phyloP scores from a whole-genome alignment of 2,329 filamentous ascomycete species.

The Trichophyton rubrum region DNA sequence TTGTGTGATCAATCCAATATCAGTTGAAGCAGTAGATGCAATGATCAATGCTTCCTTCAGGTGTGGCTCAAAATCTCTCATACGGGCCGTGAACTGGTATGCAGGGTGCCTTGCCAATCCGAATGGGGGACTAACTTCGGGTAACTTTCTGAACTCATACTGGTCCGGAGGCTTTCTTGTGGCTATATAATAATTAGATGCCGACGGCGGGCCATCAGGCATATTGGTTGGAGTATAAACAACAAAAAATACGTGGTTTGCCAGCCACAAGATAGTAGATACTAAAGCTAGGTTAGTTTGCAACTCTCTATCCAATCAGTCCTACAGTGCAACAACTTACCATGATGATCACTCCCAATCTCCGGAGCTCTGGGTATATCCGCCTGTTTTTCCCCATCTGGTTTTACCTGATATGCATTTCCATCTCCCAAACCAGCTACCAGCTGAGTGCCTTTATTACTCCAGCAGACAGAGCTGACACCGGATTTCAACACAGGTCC shows the following conservation, averaged over 20 bases:
- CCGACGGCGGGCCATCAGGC: constrained; percentile 43
- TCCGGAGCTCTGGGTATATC: constrained; percentile 65
- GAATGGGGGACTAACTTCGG: constrained; percentile 62
- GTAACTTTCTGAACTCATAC: constrained; percentile 62
- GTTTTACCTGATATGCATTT: constrained; percentile 68
- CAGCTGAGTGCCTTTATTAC: constrained; percentile 81
- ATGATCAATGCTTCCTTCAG: constrained; percentile 72
- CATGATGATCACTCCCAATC: constrained; percentile 51
- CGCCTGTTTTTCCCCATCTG: constrained; percentile 62
- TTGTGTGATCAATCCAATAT: constrained; percentile 66
- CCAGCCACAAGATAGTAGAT: constrained; percentile 73
- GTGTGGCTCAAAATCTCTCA: constrained; percentile 68
- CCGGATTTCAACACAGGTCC: constrained; percentile 57
- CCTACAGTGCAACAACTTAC: constrained; percentile 36
- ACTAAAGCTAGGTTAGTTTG: constrained; percentile 33
- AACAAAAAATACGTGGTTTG: constrained; percentile 71
- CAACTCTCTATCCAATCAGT: no score
- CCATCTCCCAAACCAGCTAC: constrained; percentile 76
- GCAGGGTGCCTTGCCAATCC: constrained; percentile 52
- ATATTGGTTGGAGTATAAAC: constrained; percentile 56
- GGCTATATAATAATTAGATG: constrained; percentile 68
- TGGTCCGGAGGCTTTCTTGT: constrained; percentile 42
- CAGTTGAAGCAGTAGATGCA: constrained; percentile 64
- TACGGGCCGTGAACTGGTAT: constrained; percentile 63
- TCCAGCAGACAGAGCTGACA: constrained; percentile 83